Base-by-base conservation (phyloP, 108 stramenopile species). In the Mayamaea pseudoterrestris region DNA sequence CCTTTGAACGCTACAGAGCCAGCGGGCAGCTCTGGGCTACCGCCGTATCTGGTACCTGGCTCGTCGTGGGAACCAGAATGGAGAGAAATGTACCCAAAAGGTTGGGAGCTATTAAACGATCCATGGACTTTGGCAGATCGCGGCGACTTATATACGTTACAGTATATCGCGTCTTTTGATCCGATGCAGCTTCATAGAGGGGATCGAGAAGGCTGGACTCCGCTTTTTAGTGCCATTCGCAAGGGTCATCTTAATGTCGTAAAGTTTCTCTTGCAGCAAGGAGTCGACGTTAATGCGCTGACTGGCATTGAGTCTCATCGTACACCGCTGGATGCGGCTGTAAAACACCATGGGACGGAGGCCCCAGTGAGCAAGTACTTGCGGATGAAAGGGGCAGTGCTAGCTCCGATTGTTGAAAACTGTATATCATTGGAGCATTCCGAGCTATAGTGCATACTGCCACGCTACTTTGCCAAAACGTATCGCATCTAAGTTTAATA, bases 21-120 rank as follows among this genome's bases (percentile, higher is more conserved):
- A n/a, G 60, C 69, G 18, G 66, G 60, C 21, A 20, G 50, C 17
- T 70, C 67, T 12, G 61, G 42, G n/a, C 26, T 70, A 18, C 78
- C 78, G 28, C 68, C 65, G 1, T 80, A 80, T 35, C 42, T 80
- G 20, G 52, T 74, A 30, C 53, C 58, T 18, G 73, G 58, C 21
- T 62, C 60, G 24, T 2, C 5, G 26, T 69, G 65, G 65, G 64
- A 55, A 50, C 27, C n/a, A 13, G 43, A 66, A 46, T 75, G 64
- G 63, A 32, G 27, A 36, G 17, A 43, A 14, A 17, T 29, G 0
- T 35, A 65, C 43, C 57, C 63, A 1, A 28, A 55, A 6, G 74
- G 74, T 22, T 75, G 73, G 73, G 30, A 40, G 34, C 41, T 45
- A 26, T 50, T 51, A 27, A 12, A 12, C 3, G 47, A 47, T 28